Evolutionary conservation across 176 grass and related monocot species (phyloP), one percentile per base, ranked within the genome.

Genomic region (Themeda triandra): DNA sequence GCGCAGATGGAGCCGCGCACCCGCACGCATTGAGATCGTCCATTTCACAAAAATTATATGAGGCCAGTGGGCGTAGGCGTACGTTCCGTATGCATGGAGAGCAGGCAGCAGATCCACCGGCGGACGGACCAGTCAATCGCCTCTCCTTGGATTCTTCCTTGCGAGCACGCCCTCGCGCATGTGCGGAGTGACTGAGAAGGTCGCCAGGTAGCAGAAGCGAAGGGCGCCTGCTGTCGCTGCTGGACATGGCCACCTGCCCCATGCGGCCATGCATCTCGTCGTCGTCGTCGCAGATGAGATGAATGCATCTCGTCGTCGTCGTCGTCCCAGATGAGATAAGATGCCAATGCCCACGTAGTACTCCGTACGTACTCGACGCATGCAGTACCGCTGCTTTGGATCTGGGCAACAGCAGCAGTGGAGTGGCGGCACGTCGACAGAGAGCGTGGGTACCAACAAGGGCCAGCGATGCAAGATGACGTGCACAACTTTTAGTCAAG

Each of bases 131-230:
- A 31, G 77, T 41, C 79, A 78, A 71, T 82, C 53, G 31, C 12
- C 18, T 10, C 12, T 23, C 83, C 72, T 86, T 66, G 83, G 83
- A 86, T 90, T 82, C 83, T 89, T 89, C 82, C 78, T 89, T 70
- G 62, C 32, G 65, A 6, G 32, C 66, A 9, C 80, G 31, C 40
- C 45, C 35, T 21, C 21, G 23, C 6, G 82, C 72, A 86, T 86
- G 78, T 85, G 83, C 53, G 11, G 23, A 32, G 42, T 60, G 82
- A 3, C 64, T 48, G 48, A 48, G 39, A 45, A 63, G 65, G 33
- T n/a, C 27, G 51, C 48, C 53, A 21, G 23, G 10, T 7, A 31
- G 46, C 32, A 13, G 41, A 25, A 28, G 31, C 4, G 9, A 21
- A 69, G 10, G 33, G 7, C 21, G 0, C 9, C 56, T 60, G 56